Conservation (phyloP, 2,329 filamentous ascomycete species). For the Trichoderma sp. region DNA sequence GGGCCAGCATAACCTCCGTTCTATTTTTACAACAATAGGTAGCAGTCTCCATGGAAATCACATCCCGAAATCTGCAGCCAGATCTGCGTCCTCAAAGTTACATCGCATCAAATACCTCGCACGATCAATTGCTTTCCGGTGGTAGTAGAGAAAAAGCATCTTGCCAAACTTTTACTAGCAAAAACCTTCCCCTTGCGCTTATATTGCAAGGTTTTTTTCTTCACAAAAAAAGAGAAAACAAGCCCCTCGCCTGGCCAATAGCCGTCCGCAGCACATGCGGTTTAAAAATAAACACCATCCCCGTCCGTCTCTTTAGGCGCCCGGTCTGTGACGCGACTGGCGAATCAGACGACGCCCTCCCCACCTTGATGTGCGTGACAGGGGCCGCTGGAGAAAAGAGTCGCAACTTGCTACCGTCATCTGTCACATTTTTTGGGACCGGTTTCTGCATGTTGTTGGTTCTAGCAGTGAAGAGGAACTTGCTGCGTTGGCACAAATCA, state of each 20-base stretch:
- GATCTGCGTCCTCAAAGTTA: background rate
- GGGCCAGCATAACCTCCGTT: background rate
- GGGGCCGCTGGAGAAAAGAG: background rate
- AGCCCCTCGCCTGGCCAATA: background rate
- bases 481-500: background rate
- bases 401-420: background rate
- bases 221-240: background rate
- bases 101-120: background rate
- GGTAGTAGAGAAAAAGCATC: background rate
- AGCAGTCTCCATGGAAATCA: background rate
- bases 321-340: constrained; percentile 1
- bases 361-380: constrained; percentile 15
- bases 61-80: background rate
- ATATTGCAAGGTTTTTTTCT: background rate
- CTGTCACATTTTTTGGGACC: background rate
- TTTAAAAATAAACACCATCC: constrained; percentile 10
- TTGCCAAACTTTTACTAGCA: background rate
- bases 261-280: background rate
- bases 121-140: background rate
- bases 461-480: background rate
- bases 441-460: background rate
- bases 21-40: background rate
- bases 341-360: constrained; percentile 16
- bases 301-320: constrained; percentile 11
- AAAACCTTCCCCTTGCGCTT: background rate